Evolutionary conservation across 805 yeast species (phyloP).

Genomic region (Hanseniaspora meyeri): DNA sequence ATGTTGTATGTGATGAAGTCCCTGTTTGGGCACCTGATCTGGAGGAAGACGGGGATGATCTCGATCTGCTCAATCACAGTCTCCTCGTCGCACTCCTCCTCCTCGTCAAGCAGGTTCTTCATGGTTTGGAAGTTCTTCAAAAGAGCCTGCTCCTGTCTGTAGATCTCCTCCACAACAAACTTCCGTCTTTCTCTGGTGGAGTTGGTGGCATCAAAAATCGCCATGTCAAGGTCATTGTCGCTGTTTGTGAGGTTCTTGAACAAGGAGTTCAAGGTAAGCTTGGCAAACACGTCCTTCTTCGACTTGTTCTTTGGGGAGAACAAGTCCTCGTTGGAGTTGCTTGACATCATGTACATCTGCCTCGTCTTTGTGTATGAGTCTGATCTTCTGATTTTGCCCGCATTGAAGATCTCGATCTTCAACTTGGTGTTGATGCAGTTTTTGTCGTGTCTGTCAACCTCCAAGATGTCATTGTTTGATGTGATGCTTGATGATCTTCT

Average conservation of each 20-base stretch:
- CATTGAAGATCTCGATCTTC: constrained; percentile 46
- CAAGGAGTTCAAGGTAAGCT: constrained; percentile 37
- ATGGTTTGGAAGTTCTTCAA: constrained; percentile 16
- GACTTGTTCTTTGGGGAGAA: constrained; percentile 33
- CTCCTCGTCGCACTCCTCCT: background rate
- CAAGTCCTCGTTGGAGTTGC: constrained; percentile 30
- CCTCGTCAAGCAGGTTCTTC: constrained; percentile 6
- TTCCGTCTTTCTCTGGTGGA: constrained; percentile 36
- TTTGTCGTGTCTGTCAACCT: background rate
- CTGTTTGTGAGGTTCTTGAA: constrained; percentile 30
- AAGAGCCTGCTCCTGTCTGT: constrained; percentile 2
- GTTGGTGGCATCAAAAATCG: constrained; percentile 51
- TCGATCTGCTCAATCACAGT: constrained; percentile 16
- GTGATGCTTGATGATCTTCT: background rate
- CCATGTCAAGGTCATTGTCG: constrained; percentile 36
- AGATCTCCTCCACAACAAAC: constrained; percentile 22
- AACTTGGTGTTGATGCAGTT: constrained; percentile 14
- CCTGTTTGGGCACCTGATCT: constrained; percentile 45
- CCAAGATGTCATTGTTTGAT: background rate
- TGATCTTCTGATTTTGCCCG: constrained; percentile 58
- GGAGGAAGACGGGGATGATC: constrained; percentile 42
- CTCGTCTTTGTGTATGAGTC: constrained; percentile 28
- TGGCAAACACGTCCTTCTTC: constrained; percentile 42
- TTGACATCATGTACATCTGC: constrained; percentile 22
- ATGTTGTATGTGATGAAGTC: constrained; percentile 47